Base-by-base conservation (phyloP, 2,329 filamentous ascomycete genomes). In the Fusarium euwallaceae region DNA sequence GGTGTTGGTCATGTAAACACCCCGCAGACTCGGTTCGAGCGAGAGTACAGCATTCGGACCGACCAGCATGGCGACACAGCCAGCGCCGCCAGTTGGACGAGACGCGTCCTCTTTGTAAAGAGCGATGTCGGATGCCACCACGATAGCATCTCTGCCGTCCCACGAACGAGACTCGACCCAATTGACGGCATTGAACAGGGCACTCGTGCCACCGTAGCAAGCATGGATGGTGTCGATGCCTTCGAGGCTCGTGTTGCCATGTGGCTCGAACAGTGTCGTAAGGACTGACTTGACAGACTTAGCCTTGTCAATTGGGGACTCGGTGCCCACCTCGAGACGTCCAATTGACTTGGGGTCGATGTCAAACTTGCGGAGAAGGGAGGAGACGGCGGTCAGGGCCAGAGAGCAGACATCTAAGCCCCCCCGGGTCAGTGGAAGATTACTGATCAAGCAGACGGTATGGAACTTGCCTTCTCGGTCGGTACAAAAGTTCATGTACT, bases 81-180 rank as follows among this genome's bases (percentile, higher is more conserved):
- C 53, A 36, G 29, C 53, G n/a, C 29, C 53, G 4, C 53, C 53
- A 10, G 53, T 56, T 36, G 29, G 53, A 36, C 53, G 29, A 56
- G 53, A 34, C 16, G 53, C 27, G 16, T 56, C 29, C 11, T 56
- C 29, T 17, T 34, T 56, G n/a, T 56, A 56, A 5, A 56, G 24
- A 14, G 48, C 53, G 7, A 56, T 56, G 11, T 56, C 53, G 17
- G 29, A 56, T 6, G n/a, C 48, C 11, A 56, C 53, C 3, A 56
- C 29, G 12, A 56, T 34, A 12, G 53, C 53, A 36, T 56, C 53
- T 16, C 53, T 29, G 4, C 53, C 53, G 22, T 56, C 53, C 53
- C 53, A 34, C 7, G 53, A 56, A 9, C 53, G 53, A 36, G 53
- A 56, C 53, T 56, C 53, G n/a, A 56, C 29, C 53, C 53, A 56